These are phyloP conservation scores for Penicillium atrosanguineum DNA, from an alignment of 495 filamentous ascomycete genomes.

Conservation along the genomic window DNA sequence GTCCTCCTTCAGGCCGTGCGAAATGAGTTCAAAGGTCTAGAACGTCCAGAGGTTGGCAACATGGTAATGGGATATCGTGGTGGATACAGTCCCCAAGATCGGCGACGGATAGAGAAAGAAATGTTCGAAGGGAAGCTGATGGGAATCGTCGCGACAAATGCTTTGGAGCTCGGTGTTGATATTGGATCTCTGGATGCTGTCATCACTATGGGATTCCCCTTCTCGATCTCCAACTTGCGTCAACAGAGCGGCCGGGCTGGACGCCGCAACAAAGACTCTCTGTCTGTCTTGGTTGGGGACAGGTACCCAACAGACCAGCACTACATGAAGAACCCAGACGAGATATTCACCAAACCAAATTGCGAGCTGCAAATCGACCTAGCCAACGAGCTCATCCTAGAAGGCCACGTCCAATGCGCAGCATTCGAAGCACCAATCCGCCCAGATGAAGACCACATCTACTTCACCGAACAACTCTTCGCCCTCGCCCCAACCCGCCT, in stretches of 20 bases:
- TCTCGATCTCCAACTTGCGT: slow-evolving; percentile 87
- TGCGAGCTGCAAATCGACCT: slow-evolving; percentile 85
- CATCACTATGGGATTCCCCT: slow-evolving; percentile 90
- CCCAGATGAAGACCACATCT: slow-evolving; percentile 67
- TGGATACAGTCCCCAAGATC: slow-evolving; percentile 93
- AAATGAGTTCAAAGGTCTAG: slow-evolving; percentile 68
- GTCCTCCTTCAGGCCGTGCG: slow-evolving; percentile 76
- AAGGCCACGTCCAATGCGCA: slow-evolving; percentile 94
- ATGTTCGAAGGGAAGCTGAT: slow-evolving; percentile 96
- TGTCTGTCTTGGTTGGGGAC: slow-evolving; percentile 90
- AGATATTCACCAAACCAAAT: slow-evolving; percentile 94
- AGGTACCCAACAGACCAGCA: slow-evolving; percentile 89
- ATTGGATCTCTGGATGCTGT: slow-evolving; percentile 95
- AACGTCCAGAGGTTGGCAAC: slow-evolving; percentile 67
- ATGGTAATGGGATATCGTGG: slow-evolving; percentile 95
- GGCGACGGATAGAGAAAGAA: slow-evolving; percentile 84
- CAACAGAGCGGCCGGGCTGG: slow-evolving; percentile 96
- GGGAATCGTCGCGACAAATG: slow-evolving; percentile 91
- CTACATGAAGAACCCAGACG: slow-evolving; percentile 94
- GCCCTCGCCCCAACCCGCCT: slow-evolving; percentile 74
- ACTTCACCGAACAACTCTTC: slow-evolving; percentile 75
- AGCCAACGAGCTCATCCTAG: slow-evolving; percentile 83
- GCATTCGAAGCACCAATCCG: slow-evolving; percentile 92
- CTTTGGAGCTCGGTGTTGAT: slow-evolving; percentile 90
- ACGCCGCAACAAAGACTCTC: slow-evolving; percentile 87